Base-by-base conservation (phyloP, 1,139 yeast genomes). In the Pneumocystis jirovecii region DNA sequence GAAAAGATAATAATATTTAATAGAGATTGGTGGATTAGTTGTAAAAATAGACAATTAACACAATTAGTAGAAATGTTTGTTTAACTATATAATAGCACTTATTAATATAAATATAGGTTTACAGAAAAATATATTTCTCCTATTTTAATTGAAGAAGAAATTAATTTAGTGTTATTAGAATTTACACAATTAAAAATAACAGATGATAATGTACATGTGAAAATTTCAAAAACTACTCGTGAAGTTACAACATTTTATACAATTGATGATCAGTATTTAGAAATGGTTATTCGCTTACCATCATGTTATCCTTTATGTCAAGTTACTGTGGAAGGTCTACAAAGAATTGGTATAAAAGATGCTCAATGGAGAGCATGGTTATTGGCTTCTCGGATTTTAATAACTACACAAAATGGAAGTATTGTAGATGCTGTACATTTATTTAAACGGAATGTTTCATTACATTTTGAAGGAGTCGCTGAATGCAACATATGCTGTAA, bases 401-500 rank as follows among this genome's bases (percentile, higher is more conserved):
- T 87, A 6, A 84, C 85, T 61, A 80, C 69, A 17, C 83, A 84
- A 73, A 88, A 87, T 71, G 96, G 96, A 12, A 85, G 95, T 0
- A 83, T 93, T 42, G 76, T 85, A 60, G 96, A 89, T 67, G 87
- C 96, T 1, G 79, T 95, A 66, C 91, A 87, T 69, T 80, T 89
- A 63, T 89, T 91, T 75, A 85, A 87, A 73, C 84, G 83, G 71
- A 90, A 90, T 73, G 93, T 89, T 60, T 81, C 83, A 63, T 79
- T 88, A 68, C 96, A 91, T 73, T 91, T 91, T 66, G 76, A 76
- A 59, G 97, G 97, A 0, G 90, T 89, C 70, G 96, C 89, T 71
- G 97, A 93, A 68, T 93, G 99, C 80, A 96, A 97, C 5, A 90
- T 93, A 72, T 93, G 99, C 75, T 93, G 91, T 74, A 86, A 95